A percentile compares a stretch with the other conserved stretches of the same genome.
phyloP scores from a whole-genome alignment of 2,329 filamentous ascomycete species.

The Paracoccidioides brasiliensis region DNA sequence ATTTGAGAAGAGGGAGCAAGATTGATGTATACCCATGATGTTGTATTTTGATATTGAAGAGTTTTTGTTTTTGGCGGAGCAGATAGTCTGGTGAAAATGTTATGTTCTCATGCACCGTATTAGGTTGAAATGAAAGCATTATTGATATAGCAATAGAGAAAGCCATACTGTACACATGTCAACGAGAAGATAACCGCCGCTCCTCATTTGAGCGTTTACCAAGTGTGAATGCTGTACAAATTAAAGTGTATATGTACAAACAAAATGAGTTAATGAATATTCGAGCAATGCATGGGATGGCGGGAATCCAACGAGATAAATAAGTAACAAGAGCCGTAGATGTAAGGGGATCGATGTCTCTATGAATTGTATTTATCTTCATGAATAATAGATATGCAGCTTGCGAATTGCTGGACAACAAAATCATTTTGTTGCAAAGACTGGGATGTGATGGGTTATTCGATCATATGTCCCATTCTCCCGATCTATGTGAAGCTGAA shows the following conservation, averaged over 20 bases:
- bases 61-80: too few species aligned
- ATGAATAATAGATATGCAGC: not conserved
- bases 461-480: conserved; percentile 71
- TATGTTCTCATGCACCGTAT: too few species aligned
- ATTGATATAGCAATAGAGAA: not conserved
- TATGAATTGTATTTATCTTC: too few species aligned
- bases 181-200: not conserved
- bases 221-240: too few species aligned
- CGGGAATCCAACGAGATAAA: not conserved
- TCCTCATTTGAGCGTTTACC: not conserved
- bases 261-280: too few species aligned
- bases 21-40: not conserved
- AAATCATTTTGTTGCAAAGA: too few species aligned
- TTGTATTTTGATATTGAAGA: too few species aligned
- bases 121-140: too few species aligned
- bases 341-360: not conserved
- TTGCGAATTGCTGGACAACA: not conserved
- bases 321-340: not conserved
- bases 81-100: too few species aligned
- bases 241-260: too few species aligned
- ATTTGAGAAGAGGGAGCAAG: not conserved
- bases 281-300: too few species aligned
- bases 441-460: conserved; percentile 13
- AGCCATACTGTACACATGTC: not conserved
- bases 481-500: conserved; percentile 50